These are phyloP conservation scores for Rubia balearica DNA, from an alignment of 305 asterid species.

Conservation along the genomic window DNA sequence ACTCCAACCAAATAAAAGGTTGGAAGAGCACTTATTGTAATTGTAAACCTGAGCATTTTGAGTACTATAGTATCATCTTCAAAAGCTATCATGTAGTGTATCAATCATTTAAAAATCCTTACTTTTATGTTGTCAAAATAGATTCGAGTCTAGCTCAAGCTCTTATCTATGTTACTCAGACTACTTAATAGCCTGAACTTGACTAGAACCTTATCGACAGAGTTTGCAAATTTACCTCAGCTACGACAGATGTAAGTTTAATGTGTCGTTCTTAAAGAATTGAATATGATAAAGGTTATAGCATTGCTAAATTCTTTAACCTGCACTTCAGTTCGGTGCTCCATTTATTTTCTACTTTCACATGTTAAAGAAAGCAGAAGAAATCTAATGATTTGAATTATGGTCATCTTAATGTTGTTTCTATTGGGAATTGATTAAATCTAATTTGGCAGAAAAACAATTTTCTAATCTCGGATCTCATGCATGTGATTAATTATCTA, in stretches of 20 bases:
- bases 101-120: not conserved
- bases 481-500: too few species aligned
- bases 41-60: too few species aligned
- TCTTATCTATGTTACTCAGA: constrained; percentile 32
- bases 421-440: too few species aligned
- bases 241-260: constrained; percentile 51
- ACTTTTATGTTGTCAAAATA: not conserved
- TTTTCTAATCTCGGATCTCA: too few species aligned
- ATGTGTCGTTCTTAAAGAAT: not conserved
- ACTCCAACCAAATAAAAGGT: too few species aligned
- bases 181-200: constrained; percentile 56
- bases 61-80: not conserved
- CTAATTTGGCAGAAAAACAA: too few species aligned
- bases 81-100: not conserved
- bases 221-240: constrained; percentile 45
- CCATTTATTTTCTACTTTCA: not conserved
- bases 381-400: not conserved
- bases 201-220: constrained; percentile 64
- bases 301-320: not conserved
- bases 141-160: not conserved
- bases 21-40: too few species aligned
- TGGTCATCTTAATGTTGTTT: not conserved
- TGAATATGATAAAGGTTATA: not conserved
- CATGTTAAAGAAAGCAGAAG: not conserved
- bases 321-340: not conserved